Percentiles rank a stretch among this genome's conserved stretches.
These are phyloP conservation scores for Colletotrichum sp. DNA, from an alignment of 2,329 filamentous ascomycete genomes.

Conservation along the genomic window DNA sequence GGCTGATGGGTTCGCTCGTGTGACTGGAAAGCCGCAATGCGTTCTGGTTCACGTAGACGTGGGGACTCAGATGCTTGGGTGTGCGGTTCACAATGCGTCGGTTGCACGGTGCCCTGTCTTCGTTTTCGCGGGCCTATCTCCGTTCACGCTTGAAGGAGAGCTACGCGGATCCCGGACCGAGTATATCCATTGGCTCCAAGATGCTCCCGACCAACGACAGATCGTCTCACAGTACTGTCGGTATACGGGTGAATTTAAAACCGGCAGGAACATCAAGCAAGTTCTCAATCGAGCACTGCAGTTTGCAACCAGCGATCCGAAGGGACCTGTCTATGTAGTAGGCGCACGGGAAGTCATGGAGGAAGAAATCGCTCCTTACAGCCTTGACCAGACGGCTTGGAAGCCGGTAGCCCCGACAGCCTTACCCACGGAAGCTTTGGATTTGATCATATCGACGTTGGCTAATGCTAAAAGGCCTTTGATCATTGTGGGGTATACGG, in stretches of 20 bases:
- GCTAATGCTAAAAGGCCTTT: conserved; percentile 69
- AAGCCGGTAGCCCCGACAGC: conserved; percentile 71
- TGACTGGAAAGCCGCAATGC: conserved; percentile 71
- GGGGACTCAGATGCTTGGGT: conserved; percentile 75
- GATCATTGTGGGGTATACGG: conserved; percentile 73
- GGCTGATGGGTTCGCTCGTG: conserved; percentile 75
- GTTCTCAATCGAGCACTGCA: conserved; percentile 80
- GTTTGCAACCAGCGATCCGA: conserved; percentile 74
- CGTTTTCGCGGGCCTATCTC: conserved; percentile 75
- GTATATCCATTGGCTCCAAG: conserved; percentile 81
- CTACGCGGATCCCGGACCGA: conserved; percentile 73
- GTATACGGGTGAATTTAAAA: conserved; percentile 79
- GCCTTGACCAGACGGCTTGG: conserved; percentile 74
- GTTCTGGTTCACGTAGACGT: conserved; percentile 79
- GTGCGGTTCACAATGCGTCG: conserved; percentile 75
- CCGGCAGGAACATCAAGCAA: conserved; percentile 81
- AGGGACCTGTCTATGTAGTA: conserved; percentile 76
- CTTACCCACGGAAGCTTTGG: conserved; percentile 55
- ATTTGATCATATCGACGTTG: conserved; percentile 67
- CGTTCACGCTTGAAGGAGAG: conserved; percentile 75
- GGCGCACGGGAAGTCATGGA: conserved; percentile 81
- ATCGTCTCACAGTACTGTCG: conserved; percentile 82
- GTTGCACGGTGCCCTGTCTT: conserved; percentile 72
- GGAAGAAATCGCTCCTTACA: conserved; percentile 78
- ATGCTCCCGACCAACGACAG: conserved; percentile 76